A percentile compares a stretch with the other conserved stretches of the same genome.
These are phyloP conservation scores for Trichoderma citrinoviride DNA, from an alignment of 2,329 filamentous ascomycete species.

Conservation along the genomic window DNA sequence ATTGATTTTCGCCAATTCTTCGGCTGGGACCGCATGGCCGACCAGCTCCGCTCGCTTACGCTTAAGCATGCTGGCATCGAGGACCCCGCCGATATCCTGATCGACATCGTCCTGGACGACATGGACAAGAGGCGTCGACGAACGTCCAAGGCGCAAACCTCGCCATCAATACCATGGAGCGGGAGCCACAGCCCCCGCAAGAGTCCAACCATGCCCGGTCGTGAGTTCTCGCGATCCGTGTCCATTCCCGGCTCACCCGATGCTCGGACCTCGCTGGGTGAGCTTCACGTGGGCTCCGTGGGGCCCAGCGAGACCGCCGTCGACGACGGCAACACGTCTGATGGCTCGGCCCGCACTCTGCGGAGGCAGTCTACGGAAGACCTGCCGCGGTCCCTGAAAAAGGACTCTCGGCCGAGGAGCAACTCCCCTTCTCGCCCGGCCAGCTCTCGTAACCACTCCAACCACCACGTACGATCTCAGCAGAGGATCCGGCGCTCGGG, in stretches of 20 bases:
- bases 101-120: conserved; percentile 92
- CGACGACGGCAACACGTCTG: conserved; percentile 39
- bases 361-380: conserved; percentile 50
- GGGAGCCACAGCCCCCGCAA: conserved; percentile 55
- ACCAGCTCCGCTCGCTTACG: conserved; percentile 85
- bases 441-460: conserved; percentile 69
- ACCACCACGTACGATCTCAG: conserved; percentile 65
- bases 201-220: conserved; percentile 62
- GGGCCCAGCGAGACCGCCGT: conserved; percentile 51
- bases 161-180: conserved; percentile 70
- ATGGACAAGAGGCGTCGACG: conserved; percentile 88
- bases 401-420: conserved; percentile 62
- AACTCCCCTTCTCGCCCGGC: conserved; percentile 76
- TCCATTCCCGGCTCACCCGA: conserved; percentile 66
- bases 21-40: conserved; percentile 91
- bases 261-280: conserved; percentile 45
- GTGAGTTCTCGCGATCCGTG: conserved; percentile 64
- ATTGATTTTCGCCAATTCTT: conserved; percentile 97
- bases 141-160: conserved; percentile 80
- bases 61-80: conserved; percentile 85
- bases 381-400: conserved; percentile 40
- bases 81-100: conserved; percentile 84
- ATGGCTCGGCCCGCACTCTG: conserved; percentile 42
- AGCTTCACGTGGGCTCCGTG: conserved; percentile 60
- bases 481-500: conserved; percentile 81